Base-by-base conservation (phyloP, 1,284 basidiomycete species). In the Malassezia dermatis region DNA sequence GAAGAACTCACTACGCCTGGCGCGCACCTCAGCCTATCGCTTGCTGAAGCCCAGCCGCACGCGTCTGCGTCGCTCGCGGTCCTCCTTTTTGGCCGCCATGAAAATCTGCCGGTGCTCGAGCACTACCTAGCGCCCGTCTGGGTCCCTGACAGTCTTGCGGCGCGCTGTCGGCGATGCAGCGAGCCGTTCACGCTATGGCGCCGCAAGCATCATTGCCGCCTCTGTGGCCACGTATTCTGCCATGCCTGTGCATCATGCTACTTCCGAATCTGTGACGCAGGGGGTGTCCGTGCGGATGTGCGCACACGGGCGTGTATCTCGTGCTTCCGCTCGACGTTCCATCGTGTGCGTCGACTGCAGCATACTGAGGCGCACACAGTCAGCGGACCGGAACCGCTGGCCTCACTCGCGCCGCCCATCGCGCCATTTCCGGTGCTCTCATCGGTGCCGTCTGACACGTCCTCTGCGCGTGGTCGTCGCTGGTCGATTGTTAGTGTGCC, bases 41-140 rank as follows among this genome's bases (percentile, higher is more conserved):
- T 24, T 10, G 24, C 13, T 24, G 24, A 24, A 24, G 41, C 41
- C 2, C 41, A 27, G 15, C 41, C 41, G 3, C 41, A 24, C 8
- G 24, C 24, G n/a, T 43, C 27, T 3, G 2, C 39, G 24, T 43
- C 41, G 24, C 34, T 48, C 3, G 13, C 46, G 5, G 13, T 26
- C 2, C 46, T 21, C 3, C 15, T 39, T 3, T 39, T 39, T 39
- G 37, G 37, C 17, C 37, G 37, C 17, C 8, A 4, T 21, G 19
- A 24, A 7, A 11, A 31, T 12, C 43, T 57, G 19, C 60, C 60
- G n/a, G 55, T 76, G 59, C 83, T 91, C 32, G 87, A 91, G 44
- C 85, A 88, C 75, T 93, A 89, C 77, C 83, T 88, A 1, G 88
- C 89, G 3, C 86, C 90, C 0, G 82, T 93, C 10, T 94, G 89